These are phyloP conservation scores for Aureobasidium uvarum DNA, from an alignment of 2,329 filamentous ascomycete genomes.

Conservation along the genomic window DNA sequence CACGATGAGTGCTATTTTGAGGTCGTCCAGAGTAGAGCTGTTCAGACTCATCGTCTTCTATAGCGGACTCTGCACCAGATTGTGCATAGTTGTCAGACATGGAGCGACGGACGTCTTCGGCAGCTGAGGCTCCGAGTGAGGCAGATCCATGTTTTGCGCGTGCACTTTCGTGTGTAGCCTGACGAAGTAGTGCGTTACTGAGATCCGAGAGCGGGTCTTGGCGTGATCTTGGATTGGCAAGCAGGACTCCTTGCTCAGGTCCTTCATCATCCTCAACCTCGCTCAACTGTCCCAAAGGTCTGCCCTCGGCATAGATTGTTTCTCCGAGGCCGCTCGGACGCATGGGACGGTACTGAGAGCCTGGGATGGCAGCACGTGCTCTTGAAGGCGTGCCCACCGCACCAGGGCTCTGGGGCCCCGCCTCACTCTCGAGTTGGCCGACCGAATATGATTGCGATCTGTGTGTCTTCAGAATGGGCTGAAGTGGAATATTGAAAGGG, in stretches of 20 bases:
- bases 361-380: constrained; percentile 33
- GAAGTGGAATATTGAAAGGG: constrained; percentile 81
- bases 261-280: constrained; percentile 67
- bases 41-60: constrained; percentile 23
- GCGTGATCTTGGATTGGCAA: constrained; percentile 30
- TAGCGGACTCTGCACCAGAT: constrained; percentile 12
- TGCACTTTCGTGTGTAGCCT: constrained; percentile 41
- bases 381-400: constrained; percentile 28
- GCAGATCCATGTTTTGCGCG: constrained; percentile 28
- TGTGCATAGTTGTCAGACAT: constrained; percentile 1
- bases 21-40: neutral
- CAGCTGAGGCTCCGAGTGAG: constrained; percentile 5
- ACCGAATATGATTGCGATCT: constrained; percentile 97
- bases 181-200: constrained; percentile 36
- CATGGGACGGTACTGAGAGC: constrained; percentile 26
- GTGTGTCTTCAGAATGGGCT: constrained; percentile 88
- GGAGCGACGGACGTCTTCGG: constrained; percentile 12
- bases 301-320: constrained; percentile 24
- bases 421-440: constrained; percentile 76
- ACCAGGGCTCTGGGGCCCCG: constrained; percentile 6
- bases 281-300: constrained; percentile 64
- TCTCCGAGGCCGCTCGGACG: constrained; percentile 33
- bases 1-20: constrained; percentile 46
- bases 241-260: constrained; percentile 52
- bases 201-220: constrained; percentile 22